Conservation (phyloP, 345 rosid genomes). For the Hevea brasiliensis region DNA sequence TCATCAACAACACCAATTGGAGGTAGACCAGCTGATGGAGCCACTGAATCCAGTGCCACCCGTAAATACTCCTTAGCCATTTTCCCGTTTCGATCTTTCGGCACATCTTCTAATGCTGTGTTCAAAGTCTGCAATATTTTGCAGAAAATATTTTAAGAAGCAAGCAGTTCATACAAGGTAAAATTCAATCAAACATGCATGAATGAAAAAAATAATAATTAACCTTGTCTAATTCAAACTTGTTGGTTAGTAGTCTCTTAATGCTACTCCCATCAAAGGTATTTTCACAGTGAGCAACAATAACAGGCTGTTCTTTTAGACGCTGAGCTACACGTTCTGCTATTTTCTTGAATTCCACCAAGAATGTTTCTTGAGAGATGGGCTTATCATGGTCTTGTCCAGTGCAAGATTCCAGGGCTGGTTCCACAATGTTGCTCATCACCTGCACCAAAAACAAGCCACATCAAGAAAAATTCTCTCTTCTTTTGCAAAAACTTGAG, state of each 20-base stretch:
- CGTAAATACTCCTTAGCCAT: constrained; percentile 64
- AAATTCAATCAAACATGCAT: too few relatives aligned
- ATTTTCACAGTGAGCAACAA: constrained; percentile 87
- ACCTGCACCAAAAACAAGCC: constrained; percentile 43
- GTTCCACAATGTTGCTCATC: constrained; percentile 68
- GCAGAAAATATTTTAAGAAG: not conserved
- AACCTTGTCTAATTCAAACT: constrained; percentile 89
- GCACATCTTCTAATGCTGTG: constrained; percentile 49
- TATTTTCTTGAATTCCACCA: constrained; percentile 66
- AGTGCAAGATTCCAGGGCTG: constrained; percentile 46
- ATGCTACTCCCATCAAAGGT: constrained; percentile 84
- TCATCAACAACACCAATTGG: constrained; percentile 79
- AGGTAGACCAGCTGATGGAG: constrained; percentile 77
- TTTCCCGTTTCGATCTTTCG: constrained; percentile 70
- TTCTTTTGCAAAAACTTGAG: not conserved
- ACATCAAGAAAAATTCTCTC: not conserved
- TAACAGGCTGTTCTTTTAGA: constrained; percentile 91
- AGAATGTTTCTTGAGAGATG: constrained; percentile 51
- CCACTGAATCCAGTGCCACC: constrained; percentile 59
- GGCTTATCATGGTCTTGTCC: constrained; percentile 40
- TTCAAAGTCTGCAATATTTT: constrained; percentile 49
- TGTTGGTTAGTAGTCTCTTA: constrained; percentile 66
- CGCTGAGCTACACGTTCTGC: constrained; percentile 61
- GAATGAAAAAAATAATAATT: too few relatives aligned
- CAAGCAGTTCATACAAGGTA: too few relatives aligned